Base-by-base conservation (phyloP, 176 grass and related monocot species). In the Avena insularis region DNA sequence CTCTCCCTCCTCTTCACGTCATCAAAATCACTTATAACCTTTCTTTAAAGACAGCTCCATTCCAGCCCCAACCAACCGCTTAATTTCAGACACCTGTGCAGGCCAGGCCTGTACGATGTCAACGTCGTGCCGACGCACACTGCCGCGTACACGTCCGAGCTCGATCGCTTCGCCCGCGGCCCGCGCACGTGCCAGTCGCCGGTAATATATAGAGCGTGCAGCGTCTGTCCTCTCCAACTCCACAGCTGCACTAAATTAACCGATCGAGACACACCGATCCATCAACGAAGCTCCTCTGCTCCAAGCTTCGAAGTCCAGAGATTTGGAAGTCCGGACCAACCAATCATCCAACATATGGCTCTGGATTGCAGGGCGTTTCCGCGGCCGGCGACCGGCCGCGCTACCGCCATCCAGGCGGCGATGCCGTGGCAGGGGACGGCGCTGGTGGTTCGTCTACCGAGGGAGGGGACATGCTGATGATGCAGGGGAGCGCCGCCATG, bases 271-370 rank as follows among this genome's bases (percentile, higher is more conserved):
- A 43, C 40, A 43, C 40, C 6, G 40, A 43, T 20, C 82, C 21
- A 62, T 21, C 68, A 46, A 55, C 36, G 9, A 19, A 62, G 25
- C 60, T 45, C 4, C 0, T 57, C 75, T 57, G 15, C 46, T 9
- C 21, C 40, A 43, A 43, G 40, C 40, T 43, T 6, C 21, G 14
- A 27, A 25, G 36, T 12, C 67, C 55, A 17, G 53, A 4, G n/a
- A 12, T 23, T 43, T 20, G 8, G 2, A 40, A 20, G 20, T 21
- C 69, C 71, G 15, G 48, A 56, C 10, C 31, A 27, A 4, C 13
- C 31, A 11, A 4, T n/a, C 61, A 13, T 20, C 20, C 40, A 15
- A 2, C 73, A 80, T 29, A 66, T 91, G 89, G 89, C 89, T 50
- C 40, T 84, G 81, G 85, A 80, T 51, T 68, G 25, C 12, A 65